Conservation (phyloP, 2,329 filamentous ascomycete species). For the Verticillium longisporum region DNA sequence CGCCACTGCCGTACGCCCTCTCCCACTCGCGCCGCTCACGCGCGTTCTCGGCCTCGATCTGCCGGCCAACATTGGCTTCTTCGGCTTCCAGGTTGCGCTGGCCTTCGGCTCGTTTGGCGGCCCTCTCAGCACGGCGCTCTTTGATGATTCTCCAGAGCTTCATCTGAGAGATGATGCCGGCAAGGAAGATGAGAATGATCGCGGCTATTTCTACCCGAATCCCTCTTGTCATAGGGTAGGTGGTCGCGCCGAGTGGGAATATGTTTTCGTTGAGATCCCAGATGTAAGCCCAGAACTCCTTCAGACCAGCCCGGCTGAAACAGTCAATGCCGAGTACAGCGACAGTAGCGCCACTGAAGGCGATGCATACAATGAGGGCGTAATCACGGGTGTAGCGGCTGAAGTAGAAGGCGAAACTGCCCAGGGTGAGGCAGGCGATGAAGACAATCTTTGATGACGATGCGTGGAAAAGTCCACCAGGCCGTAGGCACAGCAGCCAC, state of each 20-base stretch:
- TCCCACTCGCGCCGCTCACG: slow-evolving; percentile 69
- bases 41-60: slow-evolving; percentile 55
- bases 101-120: slow-evolving; percentile 40
- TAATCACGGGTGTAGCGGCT: slow-evolving; percentile 72
- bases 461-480: slow-evolving; percentile 65
- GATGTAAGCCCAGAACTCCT: slow-evolving; percentile 93
- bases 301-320: slow-evolving; percentile 81
- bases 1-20: slow-evolving; percentile 61
- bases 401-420: slow-evolving; percentile 68
- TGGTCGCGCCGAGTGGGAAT: slow-evolving; percentile 69
- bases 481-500: slow-evolving; percentile 78
- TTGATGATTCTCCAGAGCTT: slow-evolving; percentile 79
- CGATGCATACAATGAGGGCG: slow-evolving; percentile 66
- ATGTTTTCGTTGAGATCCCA: slow-evolving; percentile 76
- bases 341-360: slow-evolving; percentile 76
- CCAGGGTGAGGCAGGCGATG: slow-evolving; percentile 65
- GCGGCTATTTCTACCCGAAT: slow-evolving; percentile 80
- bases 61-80: slow-evolving; percentile 64
- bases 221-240: slow-evolving; percentile 80
- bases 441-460: slow-evolving; percentile 60
- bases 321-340: slow-evolving; percentile 83
- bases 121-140: slow-evolving; percentile 48
- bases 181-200: slow-evolving; percentile 65
- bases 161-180: slow-evolving; percentile 77
- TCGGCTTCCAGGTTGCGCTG: slow-evolving; percentile 51